Base-by-base conservation (phyloP, 306 rosid species). In the Delonix regia region DNA sequence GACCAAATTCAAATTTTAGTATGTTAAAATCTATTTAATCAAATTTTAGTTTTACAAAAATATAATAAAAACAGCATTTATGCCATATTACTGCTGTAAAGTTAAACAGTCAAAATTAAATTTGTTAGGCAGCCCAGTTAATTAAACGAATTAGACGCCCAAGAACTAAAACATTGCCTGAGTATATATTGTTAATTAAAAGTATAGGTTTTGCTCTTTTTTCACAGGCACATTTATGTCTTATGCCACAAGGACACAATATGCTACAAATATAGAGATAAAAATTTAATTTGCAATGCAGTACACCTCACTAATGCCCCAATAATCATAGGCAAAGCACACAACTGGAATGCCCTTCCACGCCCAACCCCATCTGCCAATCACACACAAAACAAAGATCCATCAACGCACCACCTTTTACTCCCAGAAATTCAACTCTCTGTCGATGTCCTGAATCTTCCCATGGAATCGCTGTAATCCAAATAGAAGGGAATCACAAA, bases 391-490 rank as follows among this genome's bases (percentile, higher is more conserved):
- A 93, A 85, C 51, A 91, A 51, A 73, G 93, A 93, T 80, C 98
- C 98, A 84, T 86, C 48, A 83, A 93, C 89, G 98, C 97, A 41
- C 89, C 94, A 60, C 94, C 98, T 85, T 97, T 93, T 81, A 93
- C 98, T 44, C 89, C 98, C 42, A 93, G 92, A 84, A 97, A 97
- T 93, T 71, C 82, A 84, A n/a, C n/a, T n/a, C n/a, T n/a, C n/a
- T n/a, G n/a, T n/a, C n/a, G n/a, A n/a, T n/a, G n/a, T n/a, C n/a
- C n/a, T n/a, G n/a, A n/a, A n/a, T n/a, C n/a, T n/a, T n/a, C n/a
- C n/a, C n/a, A n/a, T n/a, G n/a, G n/a, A n/a, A n/a, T n/a, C n/a
- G n/a, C n/a, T n/a, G n/a, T n/a, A n/a, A n/a, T n/a, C n/a, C n/a
- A n/a, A n/a, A n/a, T n/a, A n/a, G n/a, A n/a, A n/a, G n/a, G n/a